Base-by-base conservation (phyloP, 2,329 filamentous ascomycete species). In the Ascochyta viciae-villosae region DNA sequence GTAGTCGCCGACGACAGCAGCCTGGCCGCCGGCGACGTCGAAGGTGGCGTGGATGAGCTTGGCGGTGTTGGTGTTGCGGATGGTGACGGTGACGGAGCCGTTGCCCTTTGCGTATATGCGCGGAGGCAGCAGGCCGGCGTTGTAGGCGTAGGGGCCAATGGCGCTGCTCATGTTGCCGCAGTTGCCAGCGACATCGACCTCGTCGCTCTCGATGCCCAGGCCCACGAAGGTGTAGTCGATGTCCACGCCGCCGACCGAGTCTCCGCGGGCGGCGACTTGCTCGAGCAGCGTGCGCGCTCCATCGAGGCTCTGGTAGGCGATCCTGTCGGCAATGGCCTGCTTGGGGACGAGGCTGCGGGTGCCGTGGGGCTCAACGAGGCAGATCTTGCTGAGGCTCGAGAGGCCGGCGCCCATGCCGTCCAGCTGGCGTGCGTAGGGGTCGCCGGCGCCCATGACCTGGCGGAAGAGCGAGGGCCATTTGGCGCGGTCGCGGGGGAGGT, bases 111-210 rank as follows among this genome's bases (percentile, higher is more conserved):
- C 49, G 42, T 67, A 76, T 49, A 50, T 65, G 57, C 13, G 58
- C 8, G 72, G 58, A 29, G 50, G 74, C 53, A 85, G 74, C 1
- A 88, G 59, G 3, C 82, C 78, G 23, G 80, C 72, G 75, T 91
- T 76, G 68, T 87, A 77, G 2, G 85, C 86, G 66, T 85, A 87
- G 0, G 89, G 88, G 0, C 88, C 89, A 41, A 67, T 60, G 0
- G 89, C 88, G 0, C 88, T 89, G 45, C 91, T 85, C 87, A 92
- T 89, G 70, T 91, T 91, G n/a, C 89, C 89, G 68, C 89, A 91
- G 64, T 91, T 92, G 23, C 88, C 86, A 0, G 86, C 85, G 65
- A 85, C 82, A 65, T 91, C 89, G 2, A 92, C 80, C 29, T 78
- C 75, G 4, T 78, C 77, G 62, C 87, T 81, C 48, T 83, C 82